Percentiles rank a stretch among this genome's conserved stretches.
phyloP scores from a whole-genome alignment of 768 basidiomycete genomes.

The Suillus weaverae region DNA sequence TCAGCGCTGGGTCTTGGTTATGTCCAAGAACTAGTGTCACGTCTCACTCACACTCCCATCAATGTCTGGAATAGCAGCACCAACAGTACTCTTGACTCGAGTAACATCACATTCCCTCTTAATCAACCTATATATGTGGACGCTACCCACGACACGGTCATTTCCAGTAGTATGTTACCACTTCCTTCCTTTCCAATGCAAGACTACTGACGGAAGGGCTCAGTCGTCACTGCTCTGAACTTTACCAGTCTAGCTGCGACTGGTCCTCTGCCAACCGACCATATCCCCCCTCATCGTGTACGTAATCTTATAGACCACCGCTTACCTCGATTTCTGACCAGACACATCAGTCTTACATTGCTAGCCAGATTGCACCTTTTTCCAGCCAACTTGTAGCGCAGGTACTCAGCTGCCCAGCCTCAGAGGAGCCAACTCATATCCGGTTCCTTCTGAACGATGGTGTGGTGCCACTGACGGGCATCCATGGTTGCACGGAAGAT shows the following conservation, averaged over 20 bases:
- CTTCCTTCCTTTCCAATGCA: not conserved
- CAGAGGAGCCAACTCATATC: conserved; percentile 32
- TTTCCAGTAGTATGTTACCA: conserved; percentile 34
- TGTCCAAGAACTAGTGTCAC: conserved; percentile 44
- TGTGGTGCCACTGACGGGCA: conserved; percentile 44
- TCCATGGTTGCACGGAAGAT: conserved; percentile 41
- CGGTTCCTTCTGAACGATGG: conserved; percentile 52
- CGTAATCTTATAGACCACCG: not conserved
- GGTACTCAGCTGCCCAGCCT: conserved; percentile 40
- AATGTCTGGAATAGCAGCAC: conserved; percentile 42
- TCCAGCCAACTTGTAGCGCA: conserved; percentile 50
- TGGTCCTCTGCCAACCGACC: conserved; percentile 41
- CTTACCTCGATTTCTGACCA: not conserved
- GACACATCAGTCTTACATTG: conserved; percentile 34
- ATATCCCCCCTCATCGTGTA: conserved; percentile 35
- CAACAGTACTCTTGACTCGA: conserved; percentile 47
- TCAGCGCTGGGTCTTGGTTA: conserved; percentile 41
- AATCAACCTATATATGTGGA: conserved; percentile 45
- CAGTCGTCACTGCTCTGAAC: conserved; percentile 46
- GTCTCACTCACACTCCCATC: conserved; percentile 40
- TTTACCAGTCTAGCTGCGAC: conserved; percentile 40
- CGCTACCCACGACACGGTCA: conserved; percentile 45
- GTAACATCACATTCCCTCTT: conserved; percentile 35
- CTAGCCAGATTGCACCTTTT: conserved; percentile 46
- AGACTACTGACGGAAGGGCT: not conserved